Base-by-base conservation (phyloP, 768 basidiomycete species). In the Phanerodontia chrysosporium region DNA sequence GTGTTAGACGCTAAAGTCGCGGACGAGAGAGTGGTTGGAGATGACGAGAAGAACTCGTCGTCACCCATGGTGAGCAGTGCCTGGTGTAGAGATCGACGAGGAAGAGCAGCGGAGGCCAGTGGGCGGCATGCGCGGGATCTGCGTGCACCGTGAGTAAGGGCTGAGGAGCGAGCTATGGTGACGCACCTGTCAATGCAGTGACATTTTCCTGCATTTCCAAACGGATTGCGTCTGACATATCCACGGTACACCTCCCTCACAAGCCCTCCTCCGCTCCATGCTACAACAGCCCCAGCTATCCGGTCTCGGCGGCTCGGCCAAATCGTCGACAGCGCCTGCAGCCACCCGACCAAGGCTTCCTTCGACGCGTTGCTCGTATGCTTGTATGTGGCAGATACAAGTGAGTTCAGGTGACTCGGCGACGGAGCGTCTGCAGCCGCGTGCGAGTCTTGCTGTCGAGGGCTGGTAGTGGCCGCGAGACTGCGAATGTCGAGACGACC, bases 51-150 rank as follows among this genome's bases (percentile, higher is more conserved):
- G 75, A 98, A 98, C 70, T 98, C 97, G 72, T 98, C 96, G 65
- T 99, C 97, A 1, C 92, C 92, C 81, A 98, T 91, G 0, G 94
- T 94, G 30, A 93, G 77, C 30, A 98, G 80, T 1, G 86, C 83
- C 59, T 95, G 90, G 1, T 80, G 71, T 97, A 96, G 12, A 97
- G 71, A 52, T 95, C 88, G 1, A 83, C 80, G 8, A 95, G 81
- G 57, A 97, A 80, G 8, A 98, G 74, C 1, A 98, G 72, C 2
- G 89, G 78, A 0, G 86, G 80, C 84, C 90, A 94, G 10, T 76
- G 70, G 0, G 70, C 25, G 0, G 73, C 74, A 55, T 82, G 73
- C 1, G 74, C 67, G 0, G 78, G 70, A 59, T 86, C 86, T n/a
- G n/a, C n/a, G n/a, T n/a, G n/a, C n/a, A n/a, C n/a, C n/a, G n/a